Evolutionary conservation across 208 protist species (phyloP).

Genomic region (Trypanosoma rangeli): DNA sequence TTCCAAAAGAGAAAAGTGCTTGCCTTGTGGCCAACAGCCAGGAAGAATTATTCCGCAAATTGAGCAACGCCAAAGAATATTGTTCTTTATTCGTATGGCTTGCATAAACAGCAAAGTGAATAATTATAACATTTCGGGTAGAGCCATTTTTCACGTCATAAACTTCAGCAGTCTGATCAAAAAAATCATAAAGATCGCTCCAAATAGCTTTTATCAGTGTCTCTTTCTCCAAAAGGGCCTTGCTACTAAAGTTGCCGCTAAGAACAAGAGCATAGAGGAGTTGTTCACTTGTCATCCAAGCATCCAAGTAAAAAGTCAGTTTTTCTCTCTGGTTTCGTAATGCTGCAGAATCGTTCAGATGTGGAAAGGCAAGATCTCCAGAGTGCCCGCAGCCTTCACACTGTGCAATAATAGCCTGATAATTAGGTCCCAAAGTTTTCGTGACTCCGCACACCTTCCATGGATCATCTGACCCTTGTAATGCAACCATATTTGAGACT

Average conservation of each 20-base stretch:
- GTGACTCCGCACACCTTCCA: slow-evolving; percentile 36
- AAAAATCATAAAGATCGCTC: slow-evolving; percentile 20
- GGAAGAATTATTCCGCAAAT: slow-evolving; percentile 8
- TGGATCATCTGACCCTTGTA: slow-evolving; percentile 39
- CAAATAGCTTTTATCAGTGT: slow-evolving; percentile 11
- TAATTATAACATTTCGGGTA: neutral
- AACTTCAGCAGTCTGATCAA: slow-evolving; percentile 17
- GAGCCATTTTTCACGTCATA: neutral
- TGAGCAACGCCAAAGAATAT: too few species aligned
- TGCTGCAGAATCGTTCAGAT: slow-evolving; percentile 4
- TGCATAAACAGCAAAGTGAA: slow-evolving; percentile 5
- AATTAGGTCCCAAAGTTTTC: slow-evolving; percentile 18
- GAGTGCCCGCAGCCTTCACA: slow-evolving; percentile 47
- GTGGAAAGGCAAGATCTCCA: slow-evolving; percentile 31
- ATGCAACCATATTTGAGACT: slow-evolving; percentile 34
- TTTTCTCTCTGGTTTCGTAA: slow-evolving; percentile 20
- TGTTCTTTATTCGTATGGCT: slow-evolving; percentile 13
- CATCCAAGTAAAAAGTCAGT: slow-evolving; percentile 27
- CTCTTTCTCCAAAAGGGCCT: neutral
- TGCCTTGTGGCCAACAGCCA: slow-evolving; percentile 6
- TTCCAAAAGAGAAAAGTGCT: neutral
- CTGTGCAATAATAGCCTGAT: slow-evolving; percentile 30
- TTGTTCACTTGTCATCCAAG: slow-evolving; percentile 30
- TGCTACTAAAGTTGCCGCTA: neutral
- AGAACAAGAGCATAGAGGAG: slow-evolving; percentile 1